These are phyloP conservation scores for Leucocoprinus sp. DNA, from an alignment of 768 basidiomycete genomes.

Conservation along the genomic window DNA sequence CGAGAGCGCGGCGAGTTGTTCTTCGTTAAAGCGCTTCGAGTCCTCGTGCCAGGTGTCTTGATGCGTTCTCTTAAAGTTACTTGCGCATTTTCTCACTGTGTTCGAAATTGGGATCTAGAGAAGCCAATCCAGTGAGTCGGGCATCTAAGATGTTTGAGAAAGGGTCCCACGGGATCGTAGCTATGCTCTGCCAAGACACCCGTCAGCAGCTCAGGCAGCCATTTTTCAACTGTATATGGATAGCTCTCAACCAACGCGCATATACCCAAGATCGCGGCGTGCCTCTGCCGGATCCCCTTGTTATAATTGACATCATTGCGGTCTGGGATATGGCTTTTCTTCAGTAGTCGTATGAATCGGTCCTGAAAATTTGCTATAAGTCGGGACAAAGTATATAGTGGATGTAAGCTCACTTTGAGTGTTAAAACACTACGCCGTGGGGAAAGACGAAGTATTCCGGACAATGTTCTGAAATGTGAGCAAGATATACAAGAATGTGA, in stretches of 20 bases:
- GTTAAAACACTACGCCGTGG: conserved; percentile 69
- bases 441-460: conserved; percentile 76
- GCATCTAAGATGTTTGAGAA: conserved; percentile 1
- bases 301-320: conserved; percentile 62
- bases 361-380: conserved; percentile 34
- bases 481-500: background rate
- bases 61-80: conserved; percentile 75
- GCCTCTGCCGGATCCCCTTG: conserved; percentile 65
- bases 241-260: conserved; percentile 90
- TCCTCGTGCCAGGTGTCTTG: conserved; percentile 91
- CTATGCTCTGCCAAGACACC: conserved; percentile 74
- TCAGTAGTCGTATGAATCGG: conserved; percentile 71
- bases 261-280: conserved; percentile 90
- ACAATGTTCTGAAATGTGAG: conserved; percentile 47
- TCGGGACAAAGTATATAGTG: background rate
- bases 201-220: conserved; percentile 83
- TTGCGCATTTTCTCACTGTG: conserved; percentile 72
- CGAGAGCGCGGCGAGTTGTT: conserved; percentile 74
- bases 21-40: conserved; percentile 76
- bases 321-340: conserved; percentile 55
- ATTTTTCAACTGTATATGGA: conserved; percentile 92
- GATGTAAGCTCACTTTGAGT: conserved; percentile 43
- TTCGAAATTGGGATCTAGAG: conserved; percentile 75
- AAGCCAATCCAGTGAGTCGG: conserved; percentile 11
- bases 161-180: conserved; percentile 63